A percentile compares a stretch with the other conserved stretches of the same genome.
Evolutionary conservation across 2,329 filamentous ascomycete species (phyloP).

Genomic region (Penicillium sclerotiorum): DNA sequence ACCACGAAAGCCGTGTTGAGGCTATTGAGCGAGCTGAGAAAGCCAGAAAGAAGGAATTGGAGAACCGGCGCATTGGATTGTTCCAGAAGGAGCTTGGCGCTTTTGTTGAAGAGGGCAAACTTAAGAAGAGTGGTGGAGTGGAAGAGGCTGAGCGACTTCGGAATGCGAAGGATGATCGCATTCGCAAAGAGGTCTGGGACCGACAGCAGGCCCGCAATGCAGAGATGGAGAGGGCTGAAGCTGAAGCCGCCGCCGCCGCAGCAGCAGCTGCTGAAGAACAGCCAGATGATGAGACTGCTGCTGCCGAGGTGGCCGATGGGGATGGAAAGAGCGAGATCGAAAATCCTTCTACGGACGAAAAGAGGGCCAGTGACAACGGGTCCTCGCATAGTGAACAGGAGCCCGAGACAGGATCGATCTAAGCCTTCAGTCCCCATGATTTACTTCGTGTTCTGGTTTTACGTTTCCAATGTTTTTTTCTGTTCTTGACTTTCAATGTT

Average conservation of each 20-base stretch:
- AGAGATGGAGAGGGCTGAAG: conserved; percentile 48
- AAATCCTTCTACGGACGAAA: neutral
- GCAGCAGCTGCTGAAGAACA: conserved; percentile 24
- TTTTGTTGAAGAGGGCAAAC: conserved; percentile 85
- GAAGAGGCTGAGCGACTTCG: conserved; percentile 89
- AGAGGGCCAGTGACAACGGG: conserved; percentile 6
- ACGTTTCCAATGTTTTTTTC: neutral
- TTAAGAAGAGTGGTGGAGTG: conserved; percentile 95
- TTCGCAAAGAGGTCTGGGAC: conserved; percentile 72
- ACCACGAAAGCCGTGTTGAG: conserved; percentile 89
- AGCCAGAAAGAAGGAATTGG: conserved; percentile 83
- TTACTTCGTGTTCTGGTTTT: neutral
- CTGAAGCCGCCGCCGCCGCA: conserved; percentile 32
- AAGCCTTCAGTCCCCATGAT: neutral
- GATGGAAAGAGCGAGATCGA: neutral
- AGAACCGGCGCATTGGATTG: conserved; percentile 70
- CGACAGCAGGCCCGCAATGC: conserved; percentile 54
- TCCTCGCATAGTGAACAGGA: neutral
- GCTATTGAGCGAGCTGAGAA: conserved; percentile 98
- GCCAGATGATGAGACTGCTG: conserved; percentile 9
- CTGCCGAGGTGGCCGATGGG: neutral
- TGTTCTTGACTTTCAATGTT: neutral
- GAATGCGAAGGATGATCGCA: conserved; percentile 82
- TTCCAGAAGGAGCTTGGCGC: conserved; percentile 81
- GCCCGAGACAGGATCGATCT: conserved; percentile 4